Conservation (phyloP, 2,329 filamentous ascomycete species). For the Alternaria sp. region DNA sequence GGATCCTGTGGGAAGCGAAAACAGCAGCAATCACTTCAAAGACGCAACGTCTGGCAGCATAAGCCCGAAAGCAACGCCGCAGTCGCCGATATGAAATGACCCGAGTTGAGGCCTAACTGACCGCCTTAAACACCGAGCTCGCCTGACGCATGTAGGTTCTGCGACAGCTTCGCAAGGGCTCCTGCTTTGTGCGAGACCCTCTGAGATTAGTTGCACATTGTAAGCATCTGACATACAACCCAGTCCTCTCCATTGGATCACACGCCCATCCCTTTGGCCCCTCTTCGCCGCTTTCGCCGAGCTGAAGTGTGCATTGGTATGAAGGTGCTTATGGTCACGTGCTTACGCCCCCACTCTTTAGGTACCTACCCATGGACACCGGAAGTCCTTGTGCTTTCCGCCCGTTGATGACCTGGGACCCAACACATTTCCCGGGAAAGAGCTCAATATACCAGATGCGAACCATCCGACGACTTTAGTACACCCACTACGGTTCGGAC, state of each 20-base stretch:
- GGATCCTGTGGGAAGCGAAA: conserved; percentile 3
- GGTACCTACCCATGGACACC: neutral
- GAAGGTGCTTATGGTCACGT: neutral
- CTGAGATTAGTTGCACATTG: neutral
- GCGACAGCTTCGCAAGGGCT: neutral
- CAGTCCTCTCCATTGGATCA: no score
- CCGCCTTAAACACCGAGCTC: neutral
- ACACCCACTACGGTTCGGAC: neutral
- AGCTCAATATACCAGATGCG: neutral
- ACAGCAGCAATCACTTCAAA: conserved; percentile 1
- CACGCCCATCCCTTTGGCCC: neutral
- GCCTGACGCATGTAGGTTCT: neutral
- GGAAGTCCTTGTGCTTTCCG: neutral
- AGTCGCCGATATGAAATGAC: neutral
- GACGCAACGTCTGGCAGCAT: neutral
- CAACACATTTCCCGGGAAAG: neutral
- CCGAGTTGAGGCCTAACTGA: neutral
- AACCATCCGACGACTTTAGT: neutral
- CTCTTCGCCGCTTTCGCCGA: neutral
- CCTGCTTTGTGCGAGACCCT: neutral
- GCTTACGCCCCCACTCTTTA: neutral
- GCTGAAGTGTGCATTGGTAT: neutral
- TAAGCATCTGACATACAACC: neutral
- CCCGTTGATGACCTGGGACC: neutral
- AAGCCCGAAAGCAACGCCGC: conserved; percentile 2